A percentile compares a stretch with the other conserved stretches of the same genome.
Evolutionary conservation across 805 yeast species (phyloP).

Genomic region (Candida xyloterini): DNA sequence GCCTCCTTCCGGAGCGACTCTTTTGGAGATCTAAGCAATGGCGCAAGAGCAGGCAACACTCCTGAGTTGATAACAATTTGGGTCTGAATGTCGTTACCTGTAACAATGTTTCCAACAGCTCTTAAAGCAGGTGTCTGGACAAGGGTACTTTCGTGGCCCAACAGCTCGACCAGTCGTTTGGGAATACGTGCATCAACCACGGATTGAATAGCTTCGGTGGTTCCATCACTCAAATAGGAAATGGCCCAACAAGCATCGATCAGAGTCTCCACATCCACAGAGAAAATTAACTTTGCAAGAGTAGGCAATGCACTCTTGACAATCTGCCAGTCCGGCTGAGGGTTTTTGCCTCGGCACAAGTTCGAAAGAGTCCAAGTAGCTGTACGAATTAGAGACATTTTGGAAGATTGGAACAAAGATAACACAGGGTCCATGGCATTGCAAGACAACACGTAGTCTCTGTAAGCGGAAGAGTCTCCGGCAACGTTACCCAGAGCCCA

Average conservation of each 20-base stretch:
- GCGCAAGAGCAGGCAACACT: slow-evolving; percentile 80
- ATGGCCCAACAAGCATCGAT: slow-evolving; percentile 99
- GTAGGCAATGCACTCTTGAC: slow-evolving; percentile 89
- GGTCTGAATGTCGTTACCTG: slow-evolving; percentile 95
- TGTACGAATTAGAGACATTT: slow-evolving; percentile 88
- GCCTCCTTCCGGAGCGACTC: slow-evolving; percentile 96
- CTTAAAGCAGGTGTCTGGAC: slow-evolving; percentile 97
- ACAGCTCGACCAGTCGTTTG: slow-evolving; percentile 84
- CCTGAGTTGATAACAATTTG: slow-evolving; percentile 93
- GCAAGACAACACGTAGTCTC: slow-evolving; percentile 83
- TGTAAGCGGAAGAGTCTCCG: slow-evolving; percentile 87
- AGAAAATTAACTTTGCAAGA: slow-evolving; percentile 83
- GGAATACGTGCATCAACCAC: slow-evolving; percentile 97
- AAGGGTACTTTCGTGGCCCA: slow-evolving; percentile 75
- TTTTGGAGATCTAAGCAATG: slow-evolving; percentile 76
- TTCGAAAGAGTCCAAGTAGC: slow-evolving; percentile 98
- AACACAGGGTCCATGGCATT: slow-evolving; percentile 90
- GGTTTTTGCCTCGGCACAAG: slow-evolving; percentile 93
- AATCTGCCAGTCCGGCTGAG: slow-evolving; percentile 92
- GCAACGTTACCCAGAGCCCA: slow-evolving; percentile 99
- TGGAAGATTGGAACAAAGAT: slow-evolving; percentile 71
- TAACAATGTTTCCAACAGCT: slow-evolving; percentile 96
- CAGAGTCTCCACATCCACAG: slow-evolving; percentile 87
- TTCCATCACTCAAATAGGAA: slow-evolving; percentile 90
- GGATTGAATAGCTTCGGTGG: slow-evolving; percentile 90